These are phyloP conservation scores for Fusarium protoensiforme DNA, from an alignment of 2,329 filamentous ascomycete genomes.

Conservation along the genomic window DNA sequence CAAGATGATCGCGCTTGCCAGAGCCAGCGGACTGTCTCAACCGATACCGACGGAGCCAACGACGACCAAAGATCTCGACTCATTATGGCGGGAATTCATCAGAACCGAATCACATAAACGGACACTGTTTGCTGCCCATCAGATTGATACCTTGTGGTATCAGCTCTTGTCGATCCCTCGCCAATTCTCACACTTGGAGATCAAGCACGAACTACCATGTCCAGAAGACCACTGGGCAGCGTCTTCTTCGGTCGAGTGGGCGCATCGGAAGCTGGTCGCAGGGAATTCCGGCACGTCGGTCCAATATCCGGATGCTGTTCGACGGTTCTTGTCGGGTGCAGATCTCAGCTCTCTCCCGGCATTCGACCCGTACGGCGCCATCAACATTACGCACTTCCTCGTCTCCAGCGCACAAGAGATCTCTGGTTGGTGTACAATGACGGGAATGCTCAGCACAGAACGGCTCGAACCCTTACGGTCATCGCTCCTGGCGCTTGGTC, in stretches of 20 bases:
- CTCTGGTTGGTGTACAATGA: constrained; percentile 57
- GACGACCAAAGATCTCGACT: constrained; percentile 10
- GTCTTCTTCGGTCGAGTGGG: constrained; percentile 49
- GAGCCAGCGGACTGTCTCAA: constrained; percentile 50
- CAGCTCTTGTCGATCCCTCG: constrained; percentile 53
- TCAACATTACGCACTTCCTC: constrained; percentile 55
- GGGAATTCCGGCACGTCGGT: background rate
- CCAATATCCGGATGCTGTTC: constrained; percentile 23
- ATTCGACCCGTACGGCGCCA: constrained; percentile 54
- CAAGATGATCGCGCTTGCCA: constrained; percentile 52
- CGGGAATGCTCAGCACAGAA: constrained; percentile 53
- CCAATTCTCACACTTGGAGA: constrained; percentile 53
- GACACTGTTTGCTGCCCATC: constrained; percentile 55
- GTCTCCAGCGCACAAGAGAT: constrained; percentile 55
- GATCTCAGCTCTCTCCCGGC: constrained; percentile 43
- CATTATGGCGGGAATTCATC: constrained; percentile 53
- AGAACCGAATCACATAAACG: constrained; percentile 53
- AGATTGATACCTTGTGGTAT: constrained; percentile 57
- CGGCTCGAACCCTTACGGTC: constrained; percentile 49
- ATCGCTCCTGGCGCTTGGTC: constrained; percentile 48
- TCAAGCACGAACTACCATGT: constrained; percentile 57
- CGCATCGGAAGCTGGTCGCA: constrained; percentile 45
- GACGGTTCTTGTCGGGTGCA: constrained; percentile 47
- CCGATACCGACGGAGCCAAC: constrained; percentile 37
- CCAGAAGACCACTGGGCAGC: constrained; percentile 52